Conservation (phyloP, 176 grass and related monocot species). For the Calamus simplicifolius region DNA sequence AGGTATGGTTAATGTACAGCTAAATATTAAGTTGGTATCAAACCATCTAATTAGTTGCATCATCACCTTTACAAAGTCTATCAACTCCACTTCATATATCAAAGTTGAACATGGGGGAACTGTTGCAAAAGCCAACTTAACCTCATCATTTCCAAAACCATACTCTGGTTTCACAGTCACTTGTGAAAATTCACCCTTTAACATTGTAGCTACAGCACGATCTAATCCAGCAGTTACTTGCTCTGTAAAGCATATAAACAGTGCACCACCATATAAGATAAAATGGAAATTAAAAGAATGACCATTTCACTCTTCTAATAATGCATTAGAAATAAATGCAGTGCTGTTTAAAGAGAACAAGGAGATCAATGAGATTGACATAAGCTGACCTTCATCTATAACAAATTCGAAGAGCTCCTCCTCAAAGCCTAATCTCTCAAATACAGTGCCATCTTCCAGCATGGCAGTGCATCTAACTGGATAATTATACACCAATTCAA, state of each 20-base stretch:
- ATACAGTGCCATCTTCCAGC: constrained; percentile 27
- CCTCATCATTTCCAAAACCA: constrained; percentile 24
- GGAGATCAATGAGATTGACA: too few relatives aligned
- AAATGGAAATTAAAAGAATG: too few relatives aligned
- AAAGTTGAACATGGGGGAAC: constrained; percentile 25
- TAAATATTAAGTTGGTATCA: too few relatives aligned
- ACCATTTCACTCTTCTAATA: too few relatives aligned
- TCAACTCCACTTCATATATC: constrained; percentile 37
- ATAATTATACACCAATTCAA: too few relatives aligned
- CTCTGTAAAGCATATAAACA: constrained; percentile 10
- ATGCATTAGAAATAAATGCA: too few relatives aligned
- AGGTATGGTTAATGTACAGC: not conserved
- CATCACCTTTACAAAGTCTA: constrained; percentile 35
- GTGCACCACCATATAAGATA: too few relatives aligned
- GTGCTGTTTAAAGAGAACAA: too few relatives aligned
- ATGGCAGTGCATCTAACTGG: constrained; percentile 29
- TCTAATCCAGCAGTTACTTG: constrained; percentile 35
- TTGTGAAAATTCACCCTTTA: constrained; percentile 31
- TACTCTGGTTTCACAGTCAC: constrained; percentile 27
- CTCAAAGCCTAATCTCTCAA: constrained; percentile 38
- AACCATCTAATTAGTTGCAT: too few relatives aligned
- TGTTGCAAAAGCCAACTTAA: constrained; percentile 1
- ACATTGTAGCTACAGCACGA: constrained; percentile 30
- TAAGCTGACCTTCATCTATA: constrained; percentile 32
- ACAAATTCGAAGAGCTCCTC: constrained; percentile 30